phyloP scores from a whole-genome alignment of 2,329 filamentous ascomycete genomes.

The Neospermospora avenae region DNA sequence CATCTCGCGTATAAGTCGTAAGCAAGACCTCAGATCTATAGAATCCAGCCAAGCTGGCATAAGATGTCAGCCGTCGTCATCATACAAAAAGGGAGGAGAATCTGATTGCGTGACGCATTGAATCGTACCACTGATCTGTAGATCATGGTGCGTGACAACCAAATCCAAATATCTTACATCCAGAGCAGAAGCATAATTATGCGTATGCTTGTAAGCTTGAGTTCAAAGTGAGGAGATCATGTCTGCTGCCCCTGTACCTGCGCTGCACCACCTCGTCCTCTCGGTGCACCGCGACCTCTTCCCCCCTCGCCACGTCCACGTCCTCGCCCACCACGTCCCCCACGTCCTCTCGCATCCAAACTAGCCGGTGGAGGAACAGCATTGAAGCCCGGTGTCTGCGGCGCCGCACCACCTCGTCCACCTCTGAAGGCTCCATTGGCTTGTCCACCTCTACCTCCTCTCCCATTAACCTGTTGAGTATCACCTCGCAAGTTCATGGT shows the following conservation, averaged over 20 bases:
- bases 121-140: neutral
- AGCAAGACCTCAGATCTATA: neutral
- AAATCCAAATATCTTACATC: neutral
- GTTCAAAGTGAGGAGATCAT: neutral
- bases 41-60: neutral
- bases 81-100: neutral
- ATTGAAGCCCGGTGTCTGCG: slow-evolving; percentile 43
- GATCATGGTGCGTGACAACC: neutral
- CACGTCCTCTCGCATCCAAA: slow-evolving; percentile 44
- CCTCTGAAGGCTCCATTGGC: slow-evolving; percentile 22
- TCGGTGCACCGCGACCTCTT: slow-evolving; percentile 25
- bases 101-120: neutral
- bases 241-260: neutral
- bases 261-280: slow-evolving; percentile 7
- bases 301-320: slow-evolving; percentile 18
- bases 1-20: neutral
- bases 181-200: neutral
- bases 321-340: slow-evolving; percentile 31
- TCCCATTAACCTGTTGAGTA: slow-evolving; percentile 20
- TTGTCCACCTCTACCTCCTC: slow-evolving; percentile 19
- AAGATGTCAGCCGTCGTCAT: neutral
- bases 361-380: slow-evolving; percentile 59
- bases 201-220: no score
- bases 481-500: slow-evolving; percentile 3
- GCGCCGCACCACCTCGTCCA: slow-evolving; percentile 23